These are phyloP conservation scores for Phaeoacremonium minimum DNA, from an alignment of 2,329 filamentous ascomycete genomes.

Conservation along the genomic window DNA sequence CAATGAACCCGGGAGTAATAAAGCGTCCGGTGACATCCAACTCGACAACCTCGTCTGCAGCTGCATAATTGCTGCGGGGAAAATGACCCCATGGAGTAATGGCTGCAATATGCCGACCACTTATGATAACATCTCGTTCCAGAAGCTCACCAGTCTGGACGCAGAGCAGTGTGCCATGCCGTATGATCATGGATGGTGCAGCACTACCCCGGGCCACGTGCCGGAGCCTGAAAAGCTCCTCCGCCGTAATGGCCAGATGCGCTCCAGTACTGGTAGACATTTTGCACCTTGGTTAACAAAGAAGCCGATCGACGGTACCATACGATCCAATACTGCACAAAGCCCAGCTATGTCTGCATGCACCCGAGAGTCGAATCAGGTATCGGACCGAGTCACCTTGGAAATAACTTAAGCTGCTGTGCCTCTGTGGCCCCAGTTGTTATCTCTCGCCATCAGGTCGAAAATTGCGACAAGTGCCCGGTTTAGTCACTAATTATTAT, in stretches of 20 bases:
- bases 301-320: no score
- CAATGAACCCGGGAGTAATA: conserved; percentile 15
- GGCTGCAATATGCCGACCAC: conserved; percentile 15
- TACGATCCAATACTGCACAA: no score
- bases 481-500: no score
- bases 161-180: conserved; percentile 11
- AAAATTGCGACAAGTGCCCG: no score
- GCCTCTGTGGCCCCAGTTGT: no score
- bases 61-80: conserved; percentile 2
- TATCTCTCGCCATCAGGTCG: no score
- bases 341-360: no score
- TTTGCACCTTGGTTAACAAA: no score
- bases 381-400: no score
- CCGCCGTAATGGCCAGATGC: conserved; percentile 13
- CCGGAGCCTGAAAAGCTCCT: conserved; percentile 13
- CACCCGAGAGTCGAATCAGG: no score
- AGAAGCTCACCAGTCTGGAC: conserved; percentile 15
- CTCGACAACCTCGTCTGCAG: conserved; percentile 2
- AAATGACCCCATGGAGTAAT: conserved; percentile 16
- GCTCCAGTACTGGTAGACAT: no score
- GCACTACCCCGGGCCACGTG: conserved; percentile 2
- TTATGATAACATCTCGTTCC: conserved; percentile 13
- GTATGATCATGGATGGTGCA: conserved; percentile 14
- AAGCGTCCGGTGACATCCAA: conserved; percentile 13
- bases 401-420: no score